These are phyloP conservation scores for Massospora cicadina DNA, from an alignment of 371 early-diverging fungal genomes.

Conservation along the genomic window DNA sequence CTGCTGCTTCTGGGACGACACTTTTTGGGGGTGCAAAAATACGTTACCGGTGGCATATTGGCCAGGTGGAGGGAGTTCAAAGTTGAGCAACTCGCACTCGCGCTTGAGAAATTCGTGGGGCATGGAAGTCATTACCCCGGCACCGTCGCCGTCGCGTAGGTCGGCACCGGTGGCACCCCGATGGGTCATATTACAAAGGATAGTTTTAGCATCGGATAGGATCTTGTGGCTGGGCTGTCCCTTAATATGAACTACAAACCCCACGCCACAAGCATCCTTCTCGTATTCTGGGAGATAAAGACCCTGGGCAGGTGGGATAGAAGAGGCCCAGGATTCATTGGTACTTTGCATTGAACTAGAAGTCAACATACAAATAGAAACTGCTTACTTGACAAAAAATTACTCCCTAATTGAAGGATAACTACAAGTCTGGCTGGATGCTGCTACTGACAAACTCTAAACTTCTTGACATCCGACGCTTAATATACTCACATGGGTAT, in stretches of 20 bases:
- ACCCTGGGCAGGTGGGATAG: constrained; percentile 69
- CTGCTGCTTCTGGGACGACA: constrained; percentile 37
- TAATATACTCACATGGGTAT: no score
- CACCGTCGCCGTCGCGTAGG: constrained; percentile 71
- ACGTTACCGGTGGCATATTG: constrained; percentile 89
- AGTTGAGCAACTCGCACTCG: constrained; percentile 20
- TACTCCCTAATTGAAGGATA: no score
- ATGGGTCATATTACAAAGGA: constrained; percentile 95
- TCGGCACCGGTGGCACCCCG: constrained; percentile 85
- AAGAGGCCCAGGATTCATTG: constrained; percentile 42
- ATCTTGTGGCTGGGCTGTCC: constrained; percentile 69
- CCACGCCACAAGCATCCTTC: constrained; percentile 94
- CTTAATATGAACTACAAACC: constrained; percentile 86
- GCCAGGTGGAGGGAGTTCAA: constrained; percentile 51
- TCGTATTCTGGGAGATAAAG: constrained; percentile 78
- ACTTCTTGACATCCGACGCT: no score
- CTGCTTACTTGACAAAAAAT: no score
- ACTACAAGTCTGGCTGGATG: no score
- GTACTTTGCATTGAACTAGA: not conserved
- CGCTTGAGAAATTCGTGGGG: constrained; percentile 70
- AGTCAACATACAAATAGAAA: no score
- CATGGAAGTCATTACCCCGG: constrained; percentile 83
- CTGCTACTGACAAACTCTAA: no score
- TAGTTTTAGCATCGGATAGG: constrained; percentile 61
- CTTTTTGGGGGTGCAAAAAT: constrained; percentile 52